Percentiles rank a stretch among this genome's conserved stretches.
Conservation (phyloP, 2,329 filamentous ascomycete genomes). For the Diaporthe batatas region DNA sequence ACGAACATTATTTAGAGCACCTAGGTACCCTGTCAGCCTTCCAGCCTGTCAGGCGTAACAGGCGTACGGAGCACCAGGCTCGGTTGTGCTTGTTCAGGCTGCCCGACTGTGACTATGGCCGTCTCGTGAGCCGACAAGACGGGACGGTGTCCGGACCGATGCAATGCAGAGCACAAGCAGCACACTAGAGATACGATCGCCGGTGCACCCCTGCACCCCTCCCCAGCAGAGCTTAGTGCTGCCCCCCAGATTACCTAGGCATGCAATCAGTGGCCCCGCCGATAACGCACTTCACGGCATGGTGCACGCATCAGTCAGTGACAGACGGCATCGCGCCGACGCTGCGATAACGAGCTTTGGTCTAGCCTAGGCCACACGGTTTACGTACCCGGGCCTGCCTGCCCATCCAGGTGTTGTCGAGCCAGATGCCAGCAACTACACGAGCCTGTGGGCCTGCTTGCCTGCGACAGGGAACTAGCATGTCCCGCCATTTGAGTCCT, state of each 20-base stretch:
- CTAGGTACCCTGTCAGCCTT: too few species aligned
- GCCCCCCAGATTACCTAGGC: constrained; percentile 17
- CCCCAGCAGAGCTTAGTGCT: constrained; percentile 26
- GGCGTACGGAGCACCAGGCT: background rate
- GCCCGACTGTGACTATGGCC: background rate
- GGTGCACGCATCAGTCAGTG: constrained; percentile 8
- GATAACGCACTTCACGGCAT: constrained; percentile 20
- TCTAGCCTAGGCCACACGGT: background rate
- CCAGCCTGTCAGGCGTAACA: background rate
- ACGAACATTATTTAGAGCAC: too few species aligned
- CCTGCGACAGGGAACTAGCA: constrained; percentile 5
- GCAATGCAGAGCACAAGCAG: background rate
- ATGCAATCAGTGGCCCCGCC: constrained; percentile 18
- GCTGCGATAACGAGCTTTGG: background rate
- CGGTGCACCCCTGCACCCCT: background rate
- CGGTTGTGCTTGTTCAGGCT: background rate
- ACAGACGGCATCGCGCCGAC: constrained; percentile 6
- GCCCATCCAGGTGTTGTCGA: background rate
- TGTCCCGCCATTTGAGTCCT: constrained; percentile 30
- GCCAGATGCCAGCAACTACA: background rate
- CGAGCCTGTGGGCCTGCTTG: background rate
- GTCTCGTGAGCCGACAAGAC: constrained; percentile 5
- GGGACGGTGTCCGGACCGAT: constrained; percentile 15
- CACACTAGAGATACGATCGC: constrained; percentile 5
- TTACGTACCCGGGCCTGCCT: background rate